Base-by-base conservation (phyloP, 2,329 filamentous ascomycete genomes). In the Cadophora sp. region DNA sequence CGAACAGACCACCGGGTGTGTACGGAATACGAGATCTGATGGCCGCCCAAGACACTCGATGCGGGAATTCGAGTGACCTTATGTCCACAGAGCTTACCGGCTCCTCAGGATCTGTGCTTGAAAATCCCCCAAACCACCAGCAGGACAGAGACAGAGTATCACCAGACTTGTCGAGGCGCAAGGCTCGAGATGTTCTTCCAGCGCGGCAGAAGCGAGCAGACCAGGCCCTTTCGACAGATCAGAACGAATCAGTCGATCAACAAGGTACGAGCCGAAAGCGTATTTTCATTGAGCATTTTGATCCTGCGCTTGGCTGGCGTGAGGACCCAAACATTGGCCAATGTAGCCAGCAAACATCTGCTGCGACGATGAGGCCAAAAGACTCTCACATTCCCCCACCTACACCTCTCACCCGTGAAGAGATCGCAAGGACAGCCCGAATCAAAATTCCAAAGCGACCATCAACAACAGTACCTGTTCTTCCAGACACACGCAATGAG, bases 361-460 rank as follows among this genome's bases (percentile, higher is more conserved):
- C 29, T 12, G n/a, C 46, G 26, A 16, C 56, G 9, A 50, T 56
- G 50, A 31, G 24, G n/a, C 24, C 16, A 14, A 19, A 11, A 26
- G 26, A 8, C 12, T 43, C 62, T 27, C 53, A 22, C 31, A 51
- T 51, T 27, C 8, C 29, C 1, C 56, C 46, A 26, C 62, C 56
- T 40, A 64, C 65, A 58, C 67, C 72, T 11, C 48, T 72, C 12
- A 70, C 53, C 27, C 67, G 75, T 24, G 62, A 73, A 37, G 55
- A 75, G 48, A 56, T 76, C 58, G 73, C 73, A 26, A 69, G 72
- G 34, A 51, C 48, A 29, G 73, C 73, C 58, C 73, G 73, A 24
- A 68, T 77, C 43, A 74, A 71, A 66, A 7, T 64, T 5, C 62
- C 62, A 3, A 64, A 31, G 34, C 71, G 70, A 22, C 73, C 71